These are phyloP conservation scores for Plectosphaerella cucumerina DNA, from an alignment of 2,329 filamentous ascomycete species.

Conservation along the genomic window DNA sequence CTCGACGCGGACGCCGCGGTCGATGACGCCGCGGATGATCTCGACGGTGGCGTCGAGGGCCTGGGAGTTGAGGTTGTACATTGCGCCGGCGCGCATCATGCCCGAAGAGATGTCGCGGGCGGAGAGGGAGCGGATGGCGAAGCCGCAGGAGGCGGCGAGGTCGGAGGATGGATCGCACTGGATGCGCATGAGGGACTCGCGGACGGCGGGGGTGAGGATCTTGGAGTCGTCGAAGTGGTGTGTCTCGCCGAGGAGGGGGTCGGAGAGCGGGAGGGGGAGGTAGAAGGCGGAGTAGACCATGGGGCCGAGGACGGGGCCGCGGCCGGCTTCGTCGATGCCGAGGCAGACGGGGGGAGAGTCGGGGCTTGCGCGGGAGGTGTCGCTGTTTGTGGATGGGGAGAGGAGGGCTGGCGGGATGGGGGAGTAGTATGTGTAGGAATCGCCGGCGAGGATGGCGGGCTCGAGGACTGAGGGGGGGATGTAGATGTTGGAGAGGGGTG, in stretches of 20 bases:
- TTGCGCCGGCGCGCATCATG: constrained; percentile 63
- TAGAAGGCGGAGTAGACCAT: constrained; percentile 71
- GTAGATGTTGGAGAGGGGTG: constrained; percentile 37
- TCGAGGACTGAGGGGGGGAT: constrained; percentile 66
- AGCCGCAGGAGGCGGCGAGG: constrained; percentile 62
- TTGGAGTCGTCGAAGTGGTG: constrained; percentile 96
- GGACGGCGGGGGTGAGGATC: constrained; percentile 76
- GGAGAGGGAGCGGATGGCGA: constrained; percentile 77
- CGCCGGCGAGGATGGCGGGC: constrained; percentile 54
- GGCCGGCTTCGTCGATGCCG: constrained; percentile 89
- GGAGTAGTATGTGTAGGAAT: constrained; percentile 70
- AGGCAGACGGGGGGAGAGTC: constrained; percentile 57
- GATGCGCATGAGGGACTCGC: constrained; percentile 63
- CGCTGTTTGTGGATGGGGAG: constrained; percentile 8
- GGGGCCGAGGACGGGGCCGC: constrained; percentile 85
- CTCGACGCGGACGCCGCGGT: constrained; percentile 72
- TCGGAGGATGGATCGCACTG: constrained; percentile 62
- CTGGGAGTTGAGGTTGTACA: constrained; percentile 93
- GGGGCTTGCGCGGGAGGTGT: constrained; percentile 13
- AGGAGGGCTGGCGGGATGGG: constrained; percentile 60
- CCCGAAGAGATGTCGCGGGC: constrained; percentile 76
- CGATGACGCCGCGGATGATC: constrained; percentile 74
- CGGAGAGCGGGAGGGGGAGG: constrained; percentile 68
- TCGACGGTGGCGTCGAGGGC: constrained; percentile 87
- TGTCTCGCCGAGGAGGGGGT: constrained; percentile 69